phyloP scores from a whole-genome alignment of 108 stramenopile species.

The Cyclotella sp. region DNA sequence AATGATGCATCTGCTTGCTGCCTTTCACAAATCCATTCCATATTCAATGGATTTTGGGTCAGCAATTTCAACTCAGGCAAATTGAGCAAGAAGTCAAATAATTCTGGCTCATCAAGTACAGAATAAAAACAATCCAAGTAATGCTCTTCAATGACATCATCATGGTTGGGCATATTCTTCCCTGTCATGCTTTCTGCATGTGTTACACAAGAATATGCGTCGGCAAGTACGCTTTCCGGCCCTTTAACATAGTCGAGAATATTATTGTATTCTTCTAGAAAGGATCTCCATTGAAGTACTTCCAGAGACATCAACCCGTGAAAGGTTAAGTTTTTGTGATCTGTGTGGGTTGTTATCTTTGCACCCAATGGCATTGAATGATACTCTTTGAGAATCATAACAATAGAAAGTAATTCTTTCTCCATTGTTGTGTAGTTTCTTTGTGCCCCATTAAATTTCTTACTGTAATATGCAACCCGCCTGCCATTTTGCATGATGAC shows the following conservation, averaged over 20 bases:
- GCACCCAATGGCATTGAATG: conserved; percentile 43
- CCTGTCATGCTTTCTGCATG: neutral
- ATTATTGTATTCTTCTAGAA: neutral
- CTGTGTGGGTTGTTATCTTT: too few relatives aligned
- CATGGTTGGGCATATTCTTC: neutral
- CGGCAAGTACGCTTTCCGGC: neutral
- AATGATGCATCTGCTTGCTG: too few relatives aligned
- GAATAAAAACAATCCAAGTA: neutral
- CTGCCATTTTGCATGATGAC: conserved; percentile 46
- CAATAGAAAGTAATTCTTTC: conserved; percentile 26
- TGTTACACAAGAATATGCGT: neutral
- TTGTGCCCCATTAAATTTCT: conserved; percentile 49
- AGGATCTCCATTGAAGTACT: conserved; percentile 1
- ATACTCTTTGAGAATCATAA: conserved; percentile 56
- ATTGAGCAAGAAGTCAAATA: neutral
- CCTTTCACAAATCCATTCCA: neutral
- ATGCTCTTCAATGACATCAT: neutral
- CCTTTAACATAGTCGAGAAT: neutral
- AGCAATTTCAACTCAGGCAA: neutral
- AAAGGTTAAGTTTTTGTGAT: conserved; percentile 58
- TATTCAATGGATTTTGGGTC: too few relatives aligned
- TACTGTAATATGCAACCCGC: conserved; percentile 54
- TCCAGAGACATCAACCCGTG: neutral
- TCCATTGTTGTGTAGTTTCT: conserved; percentile 38
- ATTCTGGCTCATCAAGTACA: neutral